Evolutionary conservation across 768 basidiomycete genomes (phyloP).

Genomic region (Phlebiopsis flavidoalba): DNA sequence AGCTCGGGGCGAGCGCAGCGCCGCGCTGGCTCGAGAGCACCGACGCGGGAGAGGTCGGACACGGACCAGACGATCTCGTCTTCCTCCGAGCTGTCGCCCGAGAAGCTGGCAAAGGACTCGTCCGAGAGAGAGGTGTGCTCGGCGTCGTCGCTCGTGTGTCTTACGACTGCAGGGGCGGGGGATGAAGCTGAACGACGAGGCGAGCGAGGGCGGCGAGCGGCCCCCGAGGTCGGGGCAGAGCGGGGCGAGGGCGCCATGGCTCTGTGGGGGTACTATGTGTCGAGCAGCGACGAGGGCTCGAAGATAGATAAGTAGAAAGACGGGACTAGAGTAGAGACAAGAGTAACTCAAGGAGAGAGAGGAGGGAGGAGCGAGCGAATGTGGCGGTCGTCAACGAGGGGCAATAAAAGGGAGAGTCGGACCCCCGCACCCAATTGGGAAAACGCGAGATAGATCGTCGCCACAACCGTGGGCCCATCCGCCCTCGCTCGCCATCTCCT

Average conservation of each 20-base stretch:
- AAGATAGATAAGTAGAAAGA: constrained; percentile 20
- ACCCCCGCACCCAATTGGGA: background rate
- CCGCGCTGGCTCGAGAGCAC: constrained; percentile 23
- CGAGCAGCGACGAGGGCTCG: constrained; percentile 19
- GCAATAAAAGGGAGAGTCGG: background rate
- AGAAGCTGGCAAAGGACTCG: constrained; percentile 17
- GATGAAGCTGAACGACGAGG: constrained; percentile 10
- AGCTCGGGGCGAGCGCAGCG: constrained; percentile 22
- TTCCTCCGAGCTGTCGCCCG: constrained; percentile 25
- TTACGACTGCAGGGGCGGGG: background rate
- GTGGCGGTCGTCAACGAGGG: constrained; percentile 5
- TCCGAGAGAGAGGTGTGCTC: constrained; percentile 13
- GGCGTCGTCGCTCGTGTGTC: background rate
- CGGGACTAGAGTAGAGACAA: constrained; percentile 10
- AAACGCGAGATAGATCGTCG: background rate
- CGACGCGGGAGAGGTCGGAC: constrained; percentile 30
- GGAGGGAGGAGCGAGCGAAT: constrained; percentile 11
- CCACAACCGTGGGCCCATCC: background rate
- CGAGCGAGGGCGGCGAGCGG: constrained; percentile 7
- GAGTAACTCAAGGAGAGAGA: constrained; percentile 10
- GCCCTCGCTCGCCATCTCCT: background rate
- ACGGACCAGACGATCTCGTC: constrained; percentile 53
- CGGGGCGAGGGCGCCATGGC: constrained; percentile 3
- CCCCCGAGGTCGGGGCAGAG: constrained; percentile 11
- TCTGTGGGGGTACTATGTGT: background rate